Percentiles rank a stretch among this genome's conserved stretches.
phyloP scores from a whole-genome alignment of 2,329 filamentous ascomycete genomes.

The Catunica adiposa region DNA sequence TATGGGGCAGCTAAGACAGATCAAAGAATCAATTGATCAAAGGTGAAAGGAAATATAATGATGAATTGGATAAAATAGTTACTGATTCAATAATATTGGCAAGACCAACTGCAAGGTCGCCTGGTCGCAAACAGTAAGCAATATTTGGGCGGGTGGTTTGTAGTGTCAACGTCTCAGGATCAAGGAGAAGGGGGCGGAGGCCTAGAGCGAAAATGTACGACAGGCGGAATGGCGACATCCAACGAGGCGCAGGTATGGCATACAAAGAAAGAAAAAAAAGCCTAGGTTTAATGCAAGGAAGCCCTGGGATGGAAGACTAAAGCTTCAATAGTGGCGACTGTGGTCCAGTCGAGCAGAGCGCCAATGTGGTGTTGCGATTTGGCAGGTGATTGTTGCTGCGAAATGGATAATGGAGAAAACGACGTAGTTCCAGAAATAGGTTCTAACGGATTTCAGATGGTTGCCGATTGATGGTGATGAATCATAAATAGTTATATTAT shows the following conservation, averaged over 20 bases:
- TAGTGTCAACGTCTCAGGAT: slow-evolving; percentile 2
- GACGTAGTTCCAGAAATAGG: background rate
- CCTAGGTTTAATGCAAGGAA: background rate
- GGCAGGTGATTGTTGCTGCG: background rate
- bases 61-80: background rate
- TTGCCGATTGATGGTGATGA: too few species aligned
- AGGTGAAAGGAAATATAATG: too few species aligned
- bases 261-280: slow-evolving; percentile 1
- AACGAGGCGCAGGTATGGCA: background rate
- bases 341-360: too few species aligned
- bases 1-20: too few species aligned
- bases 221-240: background rate
- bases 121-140: background rate
- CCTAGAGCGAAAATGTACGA: background rate
- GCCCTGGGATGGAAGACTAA: background rate
- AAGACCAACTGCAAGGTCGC: background rate
- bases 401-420: background rate
- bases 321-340: background rate
- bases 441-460: too few species aligned
- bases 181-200: slow-evolving; percentile 1
- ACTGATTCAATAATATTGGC: background rate
- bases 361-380: background rate
- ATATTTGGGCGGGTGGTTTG: slow-evolving; percentile 1
- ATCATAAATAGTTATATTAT: too few species aligned
- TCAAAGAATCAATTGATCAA: too few species aligned